Evolutionary conservation across 805 yeast species (phyloP), one percentile per base, ranked within the genome.

Genomic region (Suhomyces vadensis): DNA sequence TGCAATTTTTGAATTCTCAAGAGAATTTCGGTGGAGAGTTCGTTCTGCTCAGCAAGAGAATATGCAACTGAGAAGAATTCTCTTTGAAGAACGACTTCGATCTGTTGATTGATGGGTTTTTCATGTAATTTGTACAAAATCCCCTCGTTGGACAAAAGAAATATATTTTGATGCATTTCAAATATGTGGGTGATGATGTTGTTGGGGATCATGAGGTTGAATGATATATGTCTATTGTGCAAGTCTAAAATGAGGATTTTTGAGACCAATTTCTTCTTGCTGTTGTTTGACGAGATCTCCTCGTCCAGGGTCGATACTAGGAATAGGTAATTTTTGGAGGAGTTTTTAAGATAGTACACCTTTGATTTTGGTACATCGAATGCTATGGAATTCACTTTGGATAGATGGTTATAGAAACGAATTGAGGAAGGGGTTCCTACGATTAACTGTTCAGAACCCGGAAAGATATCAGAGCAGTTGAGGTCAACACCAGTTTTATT

Each of bases 41-140:
- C 49, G 38, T 57, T 52, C 40, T 67, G 70, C 26, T 49, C 49
- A 1, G 95, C 95, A 38, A 92, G 63, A 42, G 78, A 75, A 27
- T 87, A 76, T 0, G 97, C 97, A 42, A 85, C 73, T 10, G 81
- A 76, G 53, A 77, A 91, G 8, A 88, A 66, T 33, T 87, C 86
- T 42, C 92, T 73, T 49, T 82, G 85, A 17, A 83, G 70, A 5
- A 89, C 74, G 6, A 82, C 76, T 16, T 82, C 82, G 8, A 94
- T 68, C 56, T 87, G 87, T 41, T 83, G 82, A n/a, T 76, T 69
- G 7, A 85, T 57, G 0, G 82, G 67, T 52, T 83, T 84, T 56
- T 88, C 95, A 35, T 77, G 80, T 11, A 89, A 62, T 46, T 75
- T 76, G 57, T 85, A 82, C 6, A 92, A 64, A 2, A 85, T 64